These are phyloP conservation scores for Russula dissimulans DNA, from an alignment of 768 basidiomycete genomes.

Conservation along the genomic window DNA sequence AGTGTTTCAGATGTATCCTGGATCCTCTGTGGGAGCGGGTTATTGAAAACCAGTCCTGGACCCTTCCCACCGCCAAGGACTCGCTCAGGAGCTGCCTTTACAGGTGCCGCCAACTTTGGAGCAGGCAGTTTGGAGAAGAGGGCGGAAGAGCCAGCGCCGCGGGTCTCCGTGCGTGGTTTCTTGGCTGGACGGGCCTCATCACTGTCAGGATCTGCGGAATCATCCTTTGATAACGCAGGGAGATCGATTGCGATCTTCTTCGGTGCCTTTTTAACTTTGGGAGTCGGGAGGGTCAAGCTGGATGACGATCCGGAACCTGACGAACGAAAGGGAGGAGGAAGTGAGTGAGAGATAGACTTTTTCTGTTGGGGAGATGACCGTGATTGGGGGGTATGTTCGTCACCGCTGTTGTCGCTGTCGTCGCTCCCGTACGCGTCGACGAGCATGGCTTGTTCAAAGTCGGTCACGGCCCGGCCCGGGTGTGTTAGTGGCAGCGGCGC, in stretches of 20 bases:
- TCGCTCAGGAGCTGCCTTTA: constrained; percentile 37
- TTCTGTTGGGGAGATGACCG: constrained; percentile 23
- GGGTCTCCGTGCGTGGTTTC: constrained; percentile 40
- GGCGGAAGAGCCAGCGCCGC: constrained; percentile 52
- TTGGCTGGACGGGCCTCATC: constrained; percentile 44
- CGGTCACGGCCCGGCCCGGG: background rate
- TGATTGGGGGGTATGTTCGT: constrained; percentile 27
- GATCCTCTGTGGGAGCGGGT: constrained; percentile 10
- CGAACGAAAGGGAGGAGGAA: constrained; percentile 28
- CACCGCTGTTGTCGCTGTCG: constrained; percentile 40
- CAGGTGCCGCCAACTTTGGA: constrained; percentile 48
- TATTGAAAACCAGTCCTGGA: constrained; percentile 52
- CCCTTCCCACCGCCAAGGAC: constrained; percentile 58
- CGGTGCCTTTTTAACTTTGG: constrained; percentile 42
- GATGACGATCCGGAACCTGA: constrained; percentile 20
- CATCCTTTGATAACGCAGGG: constrained; percentile 35
- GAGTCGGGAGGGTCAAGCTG: constrained; percentile 28
- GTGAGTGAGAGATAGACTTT: constrained; percentile 27
- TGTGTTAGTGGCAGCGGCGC: background rate
- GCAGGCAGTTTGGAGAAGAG: constrained; percentile 67
- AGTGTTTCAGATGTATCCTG: background rate
- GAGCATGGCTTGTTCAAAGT: constrained; percentile 42
- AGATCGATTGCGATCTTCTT: constrained; percentile 54
- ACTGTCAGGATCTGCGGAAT: constrained; percentile 33
- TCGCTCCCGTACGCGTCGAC: constrained; percentile 72